A percentile compares a stretch with the other conserved stretches of the same genome.
These are phyloP conservation scores for Trichoderma orchidacearum DNA, from an alignment of 495 filamentous ascomycete species.

Conservation along the genomic window DNA sequence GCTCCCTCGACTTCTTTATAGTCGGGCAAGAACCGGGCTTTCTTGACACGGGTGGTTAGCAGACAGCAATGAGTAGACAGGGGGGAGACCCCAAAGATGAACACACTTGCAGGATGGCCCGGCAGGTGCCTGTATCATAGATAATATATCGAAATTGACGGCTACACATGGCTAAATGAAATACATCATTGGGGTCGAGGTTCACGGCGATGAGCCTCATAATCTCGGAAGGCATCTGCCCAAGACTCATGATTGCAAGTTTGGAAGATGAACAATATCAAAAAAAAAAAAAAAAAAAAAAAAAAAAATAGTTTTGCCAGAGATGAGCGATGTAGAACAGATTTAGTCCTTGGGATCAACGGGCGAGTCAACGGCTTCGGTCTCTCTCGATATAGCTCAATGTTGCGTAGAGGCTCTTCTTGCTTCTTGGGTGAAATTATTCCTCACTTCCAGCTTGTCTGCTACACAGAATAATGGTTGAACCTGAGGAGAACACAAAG, in stretches of 20 bases:
- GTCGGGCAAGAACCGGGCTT: slow-evolving; percentile 38
- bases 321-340: too few relatives aligned
- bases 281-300: not conserved
- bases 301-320: too few relatives aligned
- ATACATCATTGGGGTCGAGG: slow-evolving; percentile 36
- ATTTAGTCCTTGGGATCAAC: too few relatives aligned
- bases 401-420: too few relatives aligned
- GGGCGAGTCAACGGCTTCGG: too few relatives aligned
- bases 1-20: slow-evolving; percentile 43
- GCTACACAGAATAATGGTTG: too few relatives aligned
- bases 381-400: too few relatives aligned
- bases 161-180: slow-evolving; percentile 35
- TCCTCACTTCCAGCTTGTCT: too few relatives aligned
- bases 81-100: not conserved
- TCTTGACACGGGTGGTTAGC: slow-evolving; percentile 8
- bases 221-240: slow-evolving; percentile 47
- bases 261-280: too few relatives aligned
- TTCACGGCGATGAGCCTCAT: slow-evolving; percentile 44
- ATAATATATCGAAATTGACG: slow-evolving; percentile 38
- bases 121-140: slow-evolving; percentile 48
- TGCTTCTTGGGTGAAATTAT: too few relatives aligned
- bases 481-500: too few relatives aligned
- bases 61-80: not conserved
- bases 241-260: slow-evolving; percentile 11
- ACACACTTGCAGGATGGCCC: slow-evolving; percentile 42